Base-by-base conservation (phyloP, 179 eudicot genomes). In the Amaranthus tricolor region DNA sequence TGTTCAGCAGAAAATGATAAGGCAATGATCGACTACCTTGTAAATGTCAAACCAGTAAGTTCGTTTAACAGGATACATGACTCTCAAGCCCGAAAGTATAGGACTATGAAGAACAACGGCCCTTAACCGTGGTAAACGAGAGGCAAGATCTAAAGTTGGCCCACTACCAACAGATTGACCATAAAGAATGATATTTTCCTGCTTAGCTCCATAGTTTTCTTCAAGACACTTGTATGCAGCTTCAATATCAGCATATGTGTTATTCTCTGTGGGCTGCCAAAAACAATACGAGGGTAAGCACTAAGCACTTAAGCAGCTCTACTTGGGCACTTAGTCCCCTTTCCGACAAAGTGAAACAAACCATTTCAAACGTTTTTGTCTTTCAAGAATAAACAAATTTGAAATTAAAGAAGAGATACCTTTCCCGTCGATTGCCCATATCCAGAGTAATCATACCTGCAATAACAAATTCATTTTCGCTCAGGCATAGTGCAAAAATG, bases 131-230 rank as follows among this genome's bases (percentile, higher is more conserved):
- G 97, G 97, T 77, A 94, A 82, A 77, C 97, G 97, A 56, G 96
- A 77, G 43, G 97, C 97, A 40, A 94, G 96, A 83, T 94, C 92
- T 82, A 88, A 86, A 52, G 98, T 92, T 31, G 98, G 98, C 53
- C 98, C 98, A 76, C 98, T 94, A 74, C 98, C 98, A 71, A 94
- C 98, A 68, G 98, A 94, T 78, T 94, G 98, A 68, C 98, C 98
- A 66, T 94, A 94, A 51, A 94, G 92, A 72, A 94, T 89, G 61
- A 94, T 77, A 15, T 94, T 90, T 85, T 94, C 97, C 84, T 92
- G 97, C 85, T 90, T 94, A 64, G 88, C 91, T 57, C 94, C 92
- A 54, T 89, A 94, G 64, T 24, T 94, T 72, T 92, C 96, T 84
- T 88, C 91, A 14, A 94, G 90, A 80, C 92, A 94, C 88, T 94